Conservation (phyloP, 257 asterid species). For the Rauvolfia tetraphylla region DNA sequence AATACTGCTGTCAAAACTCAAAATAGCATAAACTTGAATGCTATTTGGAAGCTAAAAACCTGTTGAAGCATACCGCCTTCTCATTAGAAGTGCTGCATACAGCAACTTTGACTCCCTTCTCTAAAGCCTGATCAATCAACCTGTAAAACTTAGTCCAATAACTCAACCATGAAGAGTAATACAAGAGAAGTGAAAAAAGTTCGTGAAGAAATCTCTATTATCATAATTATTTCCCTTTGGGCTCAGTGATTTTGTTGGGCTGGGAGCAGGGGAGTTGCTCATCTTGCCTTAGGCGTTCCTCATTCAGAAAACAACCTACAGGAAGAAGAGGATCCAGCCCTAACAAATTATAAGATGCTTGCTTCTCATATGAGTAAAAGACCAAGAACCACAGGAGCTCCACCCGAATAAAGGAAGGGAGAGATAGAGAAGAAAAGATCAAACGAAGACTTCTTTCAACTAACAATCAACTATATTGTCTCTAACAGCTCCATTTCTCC, state of each 20-base stretch:
- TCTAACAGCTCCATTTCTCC: neutral
- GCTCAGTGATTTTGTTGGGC: neutral
- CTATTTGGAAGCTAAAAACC: slow-evolving; percentile 39
- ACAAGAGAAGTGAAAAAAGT: neutral
- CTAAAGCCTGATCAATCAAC: slow-evolving; percentile 85
- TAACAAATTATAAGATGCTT: neutral
- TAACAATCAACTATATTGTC: neutral
- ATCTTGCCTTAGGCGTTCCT: too few relatives aligned
- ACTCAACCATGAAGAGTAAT: neutral
- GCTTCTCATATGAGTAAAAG: neutral
- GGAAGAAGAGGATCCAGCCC: neutral
- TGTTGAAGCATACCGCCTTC: slow-evolving; percentile 93
- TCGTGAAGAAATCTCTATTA: neutral
- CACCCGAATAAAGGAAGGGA: neutral
- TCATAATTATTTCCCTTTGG: neutral
- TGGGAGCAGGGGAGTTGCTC: too few relatives aligned
- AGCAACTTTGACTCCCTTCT: slow-evolving; percentile 75
- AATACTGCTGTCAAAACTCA: neutral
- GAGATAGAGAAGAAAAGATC: neutral
- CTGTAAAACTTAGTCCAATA: slow-evolving; percentile 39
- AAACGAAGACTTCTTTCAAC: neutral
- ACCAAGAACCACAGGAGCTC: neutral
- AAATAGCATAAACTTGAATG: neutral
- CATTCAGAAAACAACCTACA: neutral
- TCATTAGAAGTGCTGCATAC: slow-evolving; percentile 99